These are phyloP conservation scores for Vitellaria paradoxa DNA, from an alignment of 179 eudicot species.

Conservation along the genomic window DNA sequence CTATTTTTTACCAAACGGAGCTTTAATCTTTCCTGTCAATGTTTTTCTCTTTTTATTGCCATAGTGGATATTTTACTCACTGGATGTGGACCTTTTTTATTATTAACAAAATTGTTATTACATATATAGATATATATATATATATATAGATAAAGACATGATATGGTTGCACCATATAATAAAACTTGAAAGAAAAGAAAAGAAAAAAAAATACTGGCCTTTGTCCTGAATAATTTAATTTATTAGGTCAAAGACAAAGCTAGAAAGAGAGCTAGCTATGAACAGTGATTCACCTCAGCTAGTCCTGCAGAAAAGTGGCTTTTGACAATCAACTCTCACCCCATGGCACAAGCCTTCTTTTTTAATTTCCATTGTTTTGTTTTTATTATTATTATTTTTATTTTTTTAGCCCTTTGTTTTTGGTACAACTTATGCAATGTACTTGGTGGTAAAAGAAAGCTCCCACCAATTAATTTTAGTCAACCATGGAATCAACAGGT, in stretches of 20 bases:
- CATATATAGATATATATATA: too few relatives aligned
- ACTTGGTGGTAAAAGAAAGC: neutral
- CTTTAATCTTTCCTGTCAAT: too few relatives aligned
- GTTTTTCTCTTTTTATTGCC: too few relatives aligned
- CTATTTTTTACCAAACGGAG: too few relatives aligned
- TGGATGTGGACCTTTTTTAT: too few relatives aligned
- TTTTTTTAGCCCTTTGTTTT: neutral
- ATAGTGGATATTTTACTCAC: too few relatives aligned
- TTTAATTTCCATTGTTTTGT: neutral
- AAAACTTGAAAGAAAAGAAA: too few relatives aligned
- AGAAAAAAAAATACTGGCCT: neutral
- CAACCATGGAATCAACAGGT: neutral
- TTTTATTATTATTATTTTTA: neutral
- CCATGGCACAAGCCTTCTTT: neutral
- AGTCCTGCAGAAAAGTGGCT: neutral
- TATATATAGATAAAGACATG: neutral
- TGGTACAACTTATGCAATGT: neutral
- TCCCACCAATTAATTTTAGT: neutral
- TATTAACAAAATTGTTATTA: too few relatives aligned
- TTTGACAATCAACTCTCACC: neutral
- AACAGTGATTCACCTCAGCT: neutral
- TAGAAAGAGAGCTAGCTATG: neutral
- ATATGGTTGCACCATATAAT: neutral
- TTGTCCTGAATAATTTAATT: neutral
- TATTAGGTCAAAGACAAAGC: neutral